These are phyloP conservation scores for Acacia concinna DNA, from an alignment of 331 rosid species.

Conservation along the genomic window DNA sequence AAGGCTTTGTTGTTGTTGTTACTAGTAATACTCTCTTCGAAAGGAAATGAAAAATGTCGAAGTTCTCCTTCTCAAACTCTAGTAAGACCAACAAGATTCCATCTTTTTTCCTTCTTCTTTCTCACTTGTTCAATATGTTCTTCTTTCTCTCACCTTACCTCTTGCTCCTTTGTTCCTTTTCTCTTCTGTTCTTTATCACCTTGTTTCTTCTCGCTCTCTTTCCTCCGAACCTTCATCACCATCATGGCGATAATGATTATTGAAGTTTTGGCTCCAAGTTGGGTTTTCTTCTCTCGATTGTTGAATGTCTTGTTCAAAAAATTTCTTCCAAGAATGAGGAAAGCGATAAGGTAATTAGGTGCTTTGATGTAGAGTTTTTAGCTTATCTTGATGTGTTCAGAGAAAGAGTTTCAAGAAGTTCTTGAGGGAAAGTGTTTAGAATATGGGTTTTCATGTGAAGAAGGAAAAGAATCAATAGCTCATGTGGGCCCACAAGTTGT, in stretches of 20 bases:
- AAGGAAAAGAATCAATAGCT: constrained; percentile 37
- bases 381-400: constrained; percentile 77
- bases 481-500: background rate
- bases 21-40: background rate
- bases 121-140: background rate
- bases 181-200: constrained; percentile 83
- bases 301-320: constrained; percentile 26
- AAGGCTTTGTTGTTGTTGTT: too few species aligned
- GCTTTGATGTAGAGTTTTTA: constrained; percentile 61
- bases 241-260: background rate
- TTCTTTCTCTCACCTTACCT: background rate
- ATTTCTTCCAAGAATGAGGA: constrained; percentile 35
- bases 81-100: background rate
- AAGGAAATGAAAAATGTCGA: background rate
- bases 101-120: background rate
- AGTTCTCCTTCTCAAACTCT: background rate
- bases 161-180: constrained; percentile 68
- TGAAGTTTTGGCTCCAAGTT: constrained; percentile 36
- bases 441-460: background rate
- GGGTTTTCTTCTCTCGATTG: constrained; percentile 39
- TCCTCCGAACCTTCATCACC: background rate
- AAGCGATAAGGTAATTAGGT: constrained; percentile 40
- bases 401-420: constrained; percentile 41
- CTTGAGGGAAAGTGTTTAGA: constrained; percentile 43
- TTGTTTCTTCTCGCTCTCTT: constrained; percentile 40